Evolutionary conservation across 805 yeast species (phyloP), one percentile per base, ranked within the genome.

Genomic region (Kuraishia piskuri): DNA sequence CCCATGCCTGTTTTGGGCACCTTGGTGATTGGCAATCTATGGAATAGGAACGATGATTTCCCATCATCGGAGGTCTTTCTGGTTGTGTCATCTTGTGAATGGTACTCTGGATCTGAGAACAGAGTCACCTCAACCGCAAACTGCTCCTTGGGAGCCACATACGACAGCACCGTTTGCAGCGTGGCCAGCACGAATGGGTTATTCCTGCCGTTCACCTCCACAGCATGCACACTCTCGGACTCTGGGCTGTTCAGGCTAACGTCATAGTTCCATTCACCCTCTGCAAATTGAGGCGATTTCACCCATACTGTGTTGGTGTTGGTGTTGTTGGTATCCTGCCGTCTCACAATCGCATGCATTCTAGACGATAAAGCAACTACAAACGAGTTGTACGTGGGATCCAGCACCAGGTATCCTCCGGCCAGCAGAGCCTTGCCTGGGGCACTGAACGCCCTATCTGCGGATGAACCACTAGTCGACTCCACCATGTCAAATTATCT

Each of bases 1-100:
- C 99, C 99, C 50, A 94, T 74, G 0, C 99, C 99, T 0, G 99
- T 94, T 65, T 94, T 94, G 2, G 96, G 83, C 5, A 90, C 96
- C 37, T 86, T 72, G 0, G 79, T 73, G 53, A 94, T 89, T 17
- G 80, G 73, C 22, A 64, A 55, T 0, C 66, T 53, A 65, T 92
- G 97, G 65, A 72, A 84, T 47, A 78, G 69, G 63, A 91, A 91
- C 19, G 63, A 56, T 47, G 69, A 73, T 0, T 57, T 53, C 0
- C 72, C 72, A 48, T 75, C 74, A 1, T n/a, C 20, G 0, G 79
- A 72, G 2, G 52, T 37, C 57, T 67, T 71, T 0, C 56, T 52
- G 0, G 50, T 53, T 2, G 86, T 75, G 40, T 75, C 67, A 4
- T 73, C 75, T 61, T 86, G 91, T 0, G 97, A 86, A 64, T 94